Conservation (phyloP, 2,329 filamentous ascomycete genomes). For the Diaporthe ampelina region DNA sequence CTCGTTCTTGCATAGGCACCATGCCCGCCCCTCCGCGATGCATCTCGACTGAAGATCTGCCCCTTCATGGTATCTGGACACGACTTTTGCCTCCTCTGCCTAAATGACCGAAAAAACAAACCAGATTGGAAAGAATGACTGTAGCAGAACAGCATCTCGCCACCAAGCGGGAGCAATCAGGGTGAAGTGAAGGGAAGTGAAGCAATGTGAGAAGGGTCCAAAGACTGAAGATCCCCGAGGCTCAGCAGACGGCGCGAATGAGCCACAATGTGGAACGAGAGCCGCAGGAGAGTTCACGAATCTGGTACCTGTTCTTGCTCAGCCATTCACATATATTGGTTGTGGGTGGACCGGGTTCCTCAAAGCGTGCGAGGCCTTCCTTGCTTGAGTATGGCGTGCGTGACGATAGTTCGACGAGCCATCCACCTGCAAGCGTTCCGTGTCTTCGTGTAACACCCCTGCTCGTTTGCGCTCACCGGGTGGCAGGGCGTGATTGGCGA, state of each 20-base stretch:
- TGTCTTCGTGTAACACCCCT: constrained; percentile 3
- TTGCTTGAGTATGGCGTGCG: constrained; percentile 16
- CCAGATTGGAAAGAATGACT: background rate
- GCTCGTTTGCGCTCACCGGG: background rate
- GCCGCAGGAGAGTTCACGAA: background rate
- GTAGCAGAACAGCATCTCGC: background rate
- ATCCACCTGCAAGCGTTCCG: constrained; percentile 13
- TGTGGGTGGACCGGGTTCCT: constrained; percentile 2
- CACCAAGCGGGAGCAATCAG: background rate
- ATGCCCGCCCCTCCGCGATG: constrained; percentile 18
- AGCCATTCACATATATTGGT: constrained; percentile 22
- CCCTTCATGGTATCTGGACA: background rate
- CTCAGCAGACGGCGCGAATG: constrained; percentile 29
- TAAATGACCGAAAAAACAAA: background rate
- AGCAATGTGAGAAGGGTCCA: background rate
- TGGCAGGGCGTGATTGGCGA: constrained; percentile 29
- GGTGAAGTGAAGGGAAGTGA: background rate
- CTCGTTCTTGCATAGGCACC: constrained; percentile 12
- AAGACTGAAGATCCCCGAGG: constrained; percentile 19
- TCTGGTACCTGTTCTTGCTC: constrained; percentile 19
- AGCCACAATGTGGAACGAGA: constrained; percentile 30
- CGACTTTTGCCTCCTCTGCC: background rate
- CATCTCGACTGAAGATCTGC: constrained; percentile 10
- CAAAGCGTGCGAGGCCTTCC: constrained; percentile 3
- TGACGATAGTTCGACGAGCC: constrained; percentile 22